These are phyloP conservation scores for Lecanicillium sp. DNA, from an alignment of 2,329 filamentous ascomycete species.

Conservation along the genomic window DNA sequence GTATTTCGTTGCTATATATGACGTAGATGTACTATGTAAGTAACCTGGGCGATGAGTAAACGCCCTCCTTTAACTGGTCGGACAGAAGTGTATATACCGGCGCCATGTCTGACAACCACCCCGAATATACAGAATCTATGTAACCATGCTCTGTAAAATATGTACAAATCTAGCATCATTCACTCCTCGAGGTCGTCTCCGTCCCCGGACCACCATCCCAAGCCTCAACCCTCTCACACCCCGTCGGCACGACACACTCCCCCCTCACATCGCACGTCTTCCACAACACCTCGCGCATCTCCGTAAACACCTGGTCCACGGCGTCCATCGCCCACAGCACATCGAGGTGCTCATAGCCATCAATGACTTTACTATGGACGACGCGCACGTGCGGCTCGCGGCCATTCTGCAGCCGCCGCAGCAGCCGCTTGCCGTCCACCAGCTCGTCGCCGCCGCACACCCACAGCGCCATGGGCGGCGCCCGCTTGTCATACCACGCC, in stretches of 20 bases:
- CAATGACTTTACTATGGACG: conserved; percentile 75
- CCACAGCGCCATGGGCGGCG: conserved; percentile 83
- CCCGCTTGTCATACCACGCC: conserved; percentile 76
- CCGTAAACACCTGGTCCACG: conserved; percentile 72
- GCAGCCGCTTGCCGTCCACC: conserved; percentile 70
- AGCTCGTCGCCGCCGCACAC: conserved; percentile 75
- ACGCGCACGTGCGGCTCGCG: conserved; percentile 75
- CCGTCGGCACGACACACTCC: conserved; percentile 54
- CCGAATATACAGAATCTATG: no score
- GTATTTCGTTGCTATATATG: no score
- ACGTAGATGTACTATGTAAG: no score
- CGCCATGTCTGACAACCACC: no score
- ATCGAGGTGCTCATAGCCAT: conserved; percentile 88
- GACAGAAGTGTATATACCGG: no score
- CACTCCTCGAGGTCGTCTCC: background rate
- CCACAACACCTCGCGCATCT: conserved; percentile 79
- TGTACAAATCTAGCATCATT: no score
- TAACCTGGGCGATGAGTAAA: no score
- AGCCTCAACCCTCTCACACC: conserved; percentile 46
- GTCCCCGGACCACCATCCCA: conserved; percentile 22
- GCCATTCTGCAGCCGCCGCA: conserved; percentile 66
- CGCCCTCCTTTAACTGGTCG: no score
- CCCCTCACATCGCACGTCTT: conserved; percentile 55
- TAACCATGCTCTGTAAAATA: no score
- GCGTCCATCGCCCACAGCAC: conserved; percentile 93